Evolutionary conservation across 495 filamentous ascomycete species (phyloP), one percentile per base, ranked within the genome.

Genomic region (Umbilicaria muhlenbergii): DNA sequence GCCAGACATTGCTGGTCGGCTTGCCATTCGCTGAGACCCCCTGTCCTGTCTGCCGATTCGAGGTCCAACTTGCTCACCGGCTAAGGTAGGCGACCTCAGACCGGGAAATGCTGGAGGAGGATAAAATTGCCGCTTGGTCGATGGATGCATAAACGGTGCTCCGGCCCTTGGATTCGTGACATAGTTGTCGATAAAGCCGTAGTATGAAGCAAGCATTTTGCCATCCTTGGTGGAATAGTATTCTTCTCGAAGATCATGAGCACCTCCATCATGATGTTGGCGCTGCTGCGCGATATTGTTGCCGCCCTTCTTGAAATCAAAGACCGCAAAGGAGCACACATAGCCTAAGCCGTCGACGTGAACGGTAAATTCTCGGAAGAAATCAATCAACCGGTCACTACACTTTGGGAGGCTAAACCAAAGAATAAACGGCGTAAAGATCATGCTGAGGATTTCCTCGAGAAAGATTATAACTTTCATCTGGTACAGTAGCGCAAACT

Each of bases 281-380:
- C 44, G 44, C 36, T 54, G 56, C 39, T 51, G 61, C 19, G 65
- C 61, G 18, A 64, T 65, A 41, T 68, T 76, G 44, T 79, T 78
- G 14, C 72, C 65, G 19, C 78, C 83, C 53, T 82, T 88, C 58
- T 94, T 84, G 67, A 96, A 98, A 50, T 94, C 83, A 51, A 98
- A 98, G n/a, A 94, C 85, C 15, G 88, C 91, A 62, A 94, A 95
- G 12, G 85, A 92, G 59, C 91, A 98, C 15, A 96, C 83, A 55
- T 93, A 86, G 32, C 91, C 91, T 44, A 98, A 71, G 0, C 91
- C 91, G 63, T 98, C 92, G 11, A 98, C 86, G 52, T 96, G 89
- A 15, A 98, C 77, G 1, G 91, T 94, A 54, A 94, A 95, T 56
- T 98, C 91, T 13, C 91, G 75, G 64, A 98, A 95, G 63, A 98